These are phyloP conservation scores for Hygrocybe coccinea DNA, from an alignment of 768 basidiomycete genomes.

Conservation along the genomic window DNA sequence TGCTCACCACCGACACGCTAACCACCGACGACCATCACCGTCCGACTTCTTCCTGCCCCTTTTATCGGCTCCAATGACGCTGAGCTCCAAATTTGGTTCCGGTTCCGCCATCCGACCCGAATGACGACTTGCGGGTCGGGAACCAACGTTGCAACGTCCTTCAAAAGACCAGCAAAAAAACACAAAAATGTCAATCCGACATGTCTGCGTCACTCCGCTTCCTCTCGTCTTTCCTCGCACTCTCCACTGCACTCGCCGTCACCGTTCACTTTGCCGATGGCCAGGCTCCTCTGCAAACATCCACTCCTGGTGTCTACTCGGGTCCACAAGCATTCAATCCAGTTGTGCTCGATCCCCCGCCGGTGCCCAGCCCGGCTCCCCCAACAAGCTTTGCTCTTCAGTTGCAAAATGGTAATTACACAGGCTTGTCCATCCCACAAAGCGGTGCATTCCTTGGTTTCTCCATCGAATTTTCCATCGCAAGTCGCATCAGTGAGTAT, in stretches of 20 bases:
- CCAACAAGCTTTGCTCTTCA: constrained; percentile 10
- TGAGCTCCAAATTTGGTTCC: too few species aligned
- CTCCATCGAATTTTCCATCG: constrained; percentile 44
- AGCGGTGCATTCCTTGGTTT: constrained; percentile 35
- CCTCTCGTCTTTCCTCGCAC: too few species aligned
- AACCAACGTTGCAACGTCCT: background rate
- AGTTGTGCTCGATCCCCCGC: constrained; percentile 4
- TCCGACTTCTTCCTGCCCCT: too few species aligned
- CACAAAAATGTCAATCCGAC: background rate
- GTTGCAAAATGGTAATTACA: background rate
- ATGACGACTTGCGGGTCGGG: too few species aligned
- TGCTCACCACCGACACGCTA: too few species aligned
- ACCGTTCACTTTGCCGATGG: background rate
- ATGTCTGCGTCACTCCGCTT: background rate
- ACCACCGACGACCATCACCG: too few species aligned
- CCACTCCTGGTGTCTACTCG: background rate
- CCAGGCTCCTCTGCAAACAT: background rate
- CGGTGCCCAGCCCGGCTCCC: constrained; percentile 2
- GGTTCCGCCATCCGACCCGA: too few species aligned
- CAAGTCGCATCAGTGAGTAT: constrained; percentile 35
- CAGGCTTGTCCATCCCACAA: constrained; percentile 17
- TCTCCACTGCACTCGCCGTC: background rate
- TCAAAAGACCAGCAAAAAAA: background rate
- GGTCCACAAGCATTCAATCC: constrained; percentile 8
- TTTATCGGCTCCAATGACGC: too few species aligned